These are phyloP conservation scores for Spathaspora girioi DNA, from an alignment of 805 yeast genomes.

Conservation along the genomic window DNA sequence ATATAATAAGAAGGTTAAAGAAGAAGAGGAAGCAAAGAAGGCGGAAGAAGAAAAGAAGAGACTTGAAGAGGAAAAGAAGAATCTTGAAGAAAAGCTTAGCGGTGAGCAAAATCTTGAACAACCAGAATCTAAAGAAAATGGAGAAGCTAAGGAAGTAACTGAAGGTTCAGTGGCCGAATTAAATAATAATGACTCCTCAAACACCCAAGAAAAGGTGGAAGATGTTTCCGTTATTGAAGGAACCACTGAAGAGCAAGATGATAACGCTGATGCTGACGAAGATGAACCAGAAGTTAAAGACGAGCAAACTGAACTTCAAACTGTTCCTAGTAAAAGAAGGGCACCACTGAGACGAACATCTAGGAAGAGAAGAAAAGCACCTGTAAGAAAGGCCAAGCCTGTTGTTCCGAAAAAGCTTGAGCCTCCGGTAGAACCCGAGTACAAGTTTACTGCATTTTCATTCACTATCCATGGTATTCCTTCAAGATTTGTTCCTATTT, in stretches of 20 bases:
- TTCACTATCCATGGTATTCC: constrained; percentile 66
- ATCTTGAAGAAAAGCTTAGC: constrained; percentile 19
- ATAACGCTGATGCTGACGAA: constrained; percentile 8
- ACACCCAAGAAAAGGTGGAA: background rate
- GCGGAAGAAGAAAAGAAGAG: constrained; percentile 19
- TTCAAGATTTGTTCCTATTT: constrained; percentile 55
- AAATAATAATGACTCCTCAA: constrained; percentile 5
- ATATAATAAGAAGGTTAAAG: constrained; percentile 25
- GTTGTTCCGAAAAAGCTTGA: constrained; percentile 18
- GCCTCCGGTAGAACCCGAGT: constrained; percentile 42
- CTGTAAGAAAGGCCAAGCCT: constrained; percentile 7
- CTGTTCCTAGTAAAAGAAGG: constrained; percentile 13
- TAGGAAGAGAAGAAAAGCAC: constrained; percentile 12
- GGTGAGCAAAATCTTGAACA: constrained; percentile 5
- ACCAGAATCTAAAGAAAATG: constrained; percentile 13
- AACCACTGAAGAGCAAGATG: constrained; percentile 6
- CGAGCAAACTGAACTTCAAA: constrained; percentile 8
- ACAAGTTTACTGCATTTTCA: constrained; percentile 59
- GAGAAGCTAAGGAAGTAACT: constrained; percentile 12
- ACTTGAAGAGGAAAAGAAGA: constrained; percentile 23
- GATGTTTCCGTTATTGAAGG: constrained; percentile 7
- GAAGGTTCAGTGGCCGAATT: constrained; percentile 6
- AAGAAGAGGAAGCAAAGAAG: constrained; percentile 23
- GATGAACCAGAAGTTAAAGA: constrained; percentile 7
- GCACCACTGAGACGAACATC: constrained; percentile 13